Evolutionary conservation across 768 basidiomycete genomes (phyloP).

Genomic region (Dioszegia crocea): DNA sequence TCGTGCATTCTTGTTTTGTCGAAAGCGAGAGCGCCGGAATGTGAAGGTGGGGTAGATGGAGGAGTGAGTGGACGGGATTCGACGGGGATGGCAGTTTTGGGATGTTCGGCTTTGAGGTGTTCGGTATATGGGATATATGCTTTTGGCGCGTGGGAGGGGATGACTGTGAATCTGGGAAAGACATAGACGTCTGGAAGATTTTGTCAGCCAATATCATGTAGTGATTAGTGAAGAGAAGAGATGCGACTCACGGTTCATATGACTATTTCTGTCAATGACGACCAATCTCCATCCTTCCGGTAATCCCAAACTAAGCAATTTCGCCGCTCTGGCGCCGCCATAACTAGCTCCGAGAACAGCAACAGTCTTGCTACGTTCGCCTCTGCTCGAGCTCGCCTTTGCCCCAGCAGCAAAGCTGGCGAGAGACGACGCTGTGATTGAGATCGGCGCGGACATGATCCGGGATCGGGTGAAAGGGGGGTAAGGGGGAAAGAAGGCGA

Average conservation of each 20-base stretch:
- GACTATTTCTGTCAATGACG: conserved; percentile 39
- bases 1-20: conserved; percentile 1
- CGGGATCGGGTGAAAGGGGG: conserved; percentile 4
- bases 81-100: neutral
- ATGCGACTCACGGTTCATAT: conserved; percentile 42
- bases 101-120: conserved; percentile 5
- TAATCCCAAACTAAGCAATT: conserved; percentile 21
- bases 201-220: no score
- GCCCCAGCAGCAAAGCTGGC: neutral
- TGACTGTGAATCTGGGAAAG: conserved; percentile 47
- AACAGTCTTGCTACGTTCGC: conserved; percentile 20
- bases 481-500: neutral
- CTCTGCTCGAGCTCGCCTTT: neutral
- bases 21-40: neutral
- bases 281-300: conserved; percentile 38
- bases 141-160: conserved; percentile 40
- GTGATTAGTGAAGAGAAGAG: conserved; percentile 4
- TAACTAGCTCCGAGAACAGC: conserved; percentile 42
- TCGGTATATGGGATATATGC: conserved; percentile 46
- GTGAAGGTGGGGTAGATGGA: conserved; percentile 8
- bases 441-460: conserved; percentile 7
- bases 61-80: conserved; percentile 9
- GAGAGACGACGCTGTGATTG: neutral
- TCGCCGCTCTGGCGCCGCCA: conserved; percentile 30
- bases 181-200: conserved; percentile 45